phyloP scores from a whole-genome alignment of 1,284 basidiomycete species.

The Austroboletus niveus region DNA sequence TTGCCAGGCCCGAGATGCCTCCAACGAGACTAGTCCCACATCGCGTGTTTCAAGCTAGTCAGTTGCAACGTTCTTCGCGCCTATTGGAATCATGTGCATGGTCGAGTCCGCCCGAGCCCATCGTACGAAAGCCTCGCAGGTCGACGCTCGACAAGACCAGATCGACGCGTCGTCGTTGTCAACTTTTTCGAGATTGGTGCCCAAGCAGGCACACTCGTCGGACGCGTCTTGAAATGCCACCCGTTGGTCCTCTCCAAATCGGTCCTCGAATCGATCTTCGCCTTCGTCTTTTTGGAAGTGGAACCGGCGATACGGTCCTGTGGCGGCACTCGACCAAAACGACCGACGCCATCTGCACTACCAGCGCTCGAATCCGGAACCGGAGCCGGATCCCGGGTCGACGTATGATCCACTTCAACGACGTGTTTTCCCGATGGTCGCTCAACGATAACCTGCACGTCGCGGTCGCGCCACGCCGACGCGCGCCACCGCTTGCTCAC shows the following conservation, averaged over 20 bases:
- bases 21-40: neutral
- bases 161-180: neutral
- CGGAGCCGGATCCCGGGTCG: neutral
- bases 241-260: neutral
- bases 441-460: neutral
- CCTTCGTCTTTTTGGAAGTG: neutral
- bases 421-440: no score
- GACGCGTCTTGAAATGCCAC: slow-evolving; percentile 1
- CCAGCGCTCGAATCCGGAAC: neutral
- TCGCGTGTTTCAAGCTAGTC: neutral
- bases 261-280: neutral
- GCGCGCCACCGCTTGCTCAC: slow-evolving; percentile 6
- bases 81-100: no score
- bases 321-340: neutral
- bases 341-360: neutral
- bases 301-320: slow-evolving; percentile 1
- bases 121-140: neutral
- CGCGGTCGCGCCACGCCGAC: slow-evolving; percentile 8
- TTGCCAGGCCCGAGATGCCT: neutral
- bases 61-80: neutral
- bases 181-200: neutral
- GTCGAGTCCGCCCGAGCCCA: neutral
- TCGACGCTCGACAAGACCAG: slow-evolving; percentile 8
- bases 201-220: neutral
- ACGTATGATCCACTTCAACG: neutral